Evolutionary conservation across 805 yeast species (phyloP).

Genomic region (Isabelozyma pseudorhagii): DNA sequence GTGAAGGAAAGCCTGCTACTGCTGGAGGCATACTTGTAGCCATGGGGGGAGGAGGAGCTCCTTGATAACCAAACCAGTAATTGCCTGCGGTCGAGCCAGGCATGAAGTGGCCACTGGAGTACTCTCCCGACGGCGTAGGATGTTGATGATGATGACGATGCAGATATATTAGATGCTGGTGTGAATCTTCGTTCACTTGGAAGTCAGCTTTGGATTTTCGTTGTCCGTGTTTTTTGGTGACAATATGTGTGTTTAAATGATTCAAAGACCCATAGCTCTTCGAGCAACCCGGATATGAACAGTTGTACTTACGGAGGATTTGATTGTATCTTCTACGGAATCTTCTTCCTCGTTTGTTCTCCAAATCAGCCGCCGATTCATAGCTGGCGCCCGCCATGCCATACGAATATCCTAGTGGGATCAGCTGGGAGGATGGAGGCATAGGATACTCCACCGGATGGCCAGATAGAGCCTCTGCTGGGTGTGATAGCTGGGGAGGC

Average conservation of each 20-base stretch:
- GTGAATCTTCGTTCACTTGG: constrained; percentile 18
- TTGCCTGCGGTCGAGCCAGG: constrained; percentile 11
- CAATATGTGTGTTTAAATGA: constrained; percentile 43
- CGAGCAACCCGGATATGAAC: constrained; percentile 36
- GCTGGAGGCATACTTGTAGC: not conserved
- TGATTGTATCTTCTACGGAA: constrained; percentile 36
- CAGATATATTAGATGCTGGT: not conserved
- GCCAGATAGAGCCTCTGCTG: not conserved
- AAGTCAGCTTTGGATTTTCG: constrained; percentile 40
- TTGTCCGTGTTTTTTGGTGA: constrained; percentile 43
- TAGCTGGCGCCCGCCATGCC: not conserved
- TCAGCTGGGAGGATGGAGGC: not conserved
- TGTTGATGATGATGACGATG: not conserved
- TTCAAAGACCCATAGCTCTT: constrained; percentile 42
- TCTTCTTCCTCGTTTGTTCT: constrained; percentile 26
- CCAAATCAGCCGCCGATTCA: constrained; percentile 6
- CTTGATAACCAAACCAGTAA: constrained; percentile 14
- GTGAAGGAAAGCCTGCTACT: not conserved
- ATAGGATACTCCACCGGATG: not conserved
- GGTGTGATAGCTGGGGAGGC: not conserved
- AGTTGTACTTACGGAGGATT: constrained; percentile 30
- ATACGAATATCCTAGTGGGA: not conserved
- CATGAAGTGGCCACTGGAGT: not conserved
- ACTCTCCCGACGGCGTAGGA: not conserved
- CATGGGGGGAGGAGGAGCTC: not conserved